Evolutionary conservation across 2,329 filamentous ascomycete genomes (phyloP), one percentile per base, ranked within the genome.

Genomic region (Achaetomium macrosporum): DNA sequence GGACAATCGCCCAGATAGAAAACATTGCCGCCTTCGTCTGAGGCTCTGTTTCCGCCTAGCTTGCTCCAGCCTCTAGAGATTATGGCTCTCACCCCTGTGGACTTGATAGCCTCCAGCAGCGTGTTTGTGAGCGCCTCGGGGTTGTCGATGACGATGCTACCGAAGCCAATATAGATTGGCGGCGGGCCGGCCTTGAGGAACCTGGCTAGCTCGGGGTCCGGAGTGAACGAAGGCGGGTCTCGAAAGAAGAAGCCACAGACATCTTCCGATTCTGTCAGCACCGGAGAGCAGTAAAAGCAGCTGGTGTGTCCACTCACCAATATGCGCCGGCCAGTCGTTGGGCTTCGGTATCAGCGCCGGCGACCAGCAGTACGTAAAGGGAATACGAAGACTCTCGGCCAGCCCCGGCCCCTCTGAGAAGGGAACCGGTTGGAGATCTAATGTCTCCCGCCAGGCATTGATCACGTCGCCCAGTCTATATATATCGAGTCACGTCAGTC

Each of bases 291-390:
- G n/a, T 36, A 45, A 15, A 15, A 2, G 11, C n/a, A 19, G 25
- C 25, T 25, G 25, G 7, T 25, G 25, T 25, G 25, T 16, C 7
- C n/a, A 16, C 48, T 44, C 16, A 50, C 48, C 48, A n/a, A 51
- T 51, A 35, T 51, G 33, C 3, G 41, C 33, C 2, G 77, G 79
- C 88, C 88, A 93, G 65, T 92, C 88, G 39, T 77, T 77, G 0
- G 88, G 65, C 42, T 67, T 66, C 1, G 65, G 60, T 2, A 67
- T 87, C 42, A 92, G 71, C 1, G 86, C 79, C 0, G 87, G 86
- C 0, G 87, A 90, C 90, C 91, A 96, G 68, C 90, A 92, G 65
- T 96, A 96, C 0, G 91, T 95, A 62, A 88, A 89, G 0, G 91
- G 89, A 15, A 96, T 79, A 43, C 79, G 80, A 20, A 96, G 73